A percentile compares a stretch with the other conserved stretches of the same genome.
Evolutionary conservation across 2,329 filamentous ascomycete species (phyloP).

Genomic region (Eutypella sp.): DNA sequence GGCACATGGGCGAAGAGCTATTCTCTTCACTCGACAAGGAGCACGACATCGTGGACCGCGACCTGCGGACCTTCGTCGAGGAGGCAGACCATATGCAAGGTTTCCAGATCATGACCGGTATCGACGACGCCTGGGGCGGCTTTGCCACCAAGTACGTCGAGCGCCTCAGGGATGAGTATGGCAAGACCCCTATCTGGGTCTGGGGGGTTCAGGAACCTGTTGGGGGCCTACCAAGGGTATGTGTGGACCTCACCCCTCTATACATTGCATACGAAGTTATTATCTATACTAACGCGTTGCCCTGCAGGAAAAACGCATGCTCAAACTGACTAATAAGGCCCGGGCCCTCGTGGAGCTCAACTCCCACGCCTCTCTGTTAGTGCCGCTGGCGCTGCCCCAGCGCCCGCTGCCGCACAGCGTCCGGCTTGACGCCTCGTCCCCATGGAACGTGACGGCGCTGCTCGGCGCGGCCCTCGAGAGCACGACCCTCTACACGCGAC

Average conservation of each 20-base stretch:
- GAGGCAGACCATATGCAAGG: constrained; percentile 92
- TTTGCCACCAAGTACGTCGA: constrained; percentile 72
- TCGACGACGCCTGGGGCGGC: constrained; percentile 78
- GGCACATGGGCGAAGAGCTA: constrained; percentile 67
- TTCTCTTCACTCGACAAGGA: constrained; percentile 71
- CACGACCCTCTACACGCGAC: constrained; percentile 68
- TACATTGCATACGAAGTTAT: no score
- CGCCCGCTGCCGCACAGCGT: constrained; percentile 51
- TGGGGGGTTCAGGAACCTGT: constrained; percentile 72
- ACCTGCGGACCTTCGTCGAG: constrained; percentile 81
- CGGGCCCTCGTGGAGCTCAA: constrained; percentile 65
- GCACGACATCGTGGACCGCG: constrained; percentile 83
- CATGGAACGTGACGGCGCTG: constrained; percentile 77
- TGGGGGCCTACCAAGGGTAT: constrained; percentile 48
- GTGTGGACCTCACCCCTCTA: constrained; percentile 12
- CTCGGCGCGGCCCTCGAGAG: constrained; percentile 74
- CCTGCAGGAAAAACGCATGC: constrained; percentile 53
- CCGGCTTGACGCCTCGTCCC: constrained; percentile 55
- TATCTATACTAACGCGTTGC: constrained; percentile 4
- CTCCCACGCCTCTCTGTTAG: constrained; percentile 67
- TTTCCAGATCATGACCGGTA: constrained; percentile 67
- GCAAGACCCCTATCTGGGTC: constrained; percentile 80
- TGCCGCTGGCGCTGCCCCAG: constrained; percentile 67
- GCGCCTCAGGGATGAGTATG: constrained; percentile 80
- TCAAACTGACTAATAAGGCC: constrained; percentile 69